A percentile compares a stretch with the other conserved stretches of the same genome.
These are phyloP conservation scores for Diaporthe eres DNA, from an alignment of 2,329 filamentous ascomycete genomes.

Conservation along the genomic window DNA sequence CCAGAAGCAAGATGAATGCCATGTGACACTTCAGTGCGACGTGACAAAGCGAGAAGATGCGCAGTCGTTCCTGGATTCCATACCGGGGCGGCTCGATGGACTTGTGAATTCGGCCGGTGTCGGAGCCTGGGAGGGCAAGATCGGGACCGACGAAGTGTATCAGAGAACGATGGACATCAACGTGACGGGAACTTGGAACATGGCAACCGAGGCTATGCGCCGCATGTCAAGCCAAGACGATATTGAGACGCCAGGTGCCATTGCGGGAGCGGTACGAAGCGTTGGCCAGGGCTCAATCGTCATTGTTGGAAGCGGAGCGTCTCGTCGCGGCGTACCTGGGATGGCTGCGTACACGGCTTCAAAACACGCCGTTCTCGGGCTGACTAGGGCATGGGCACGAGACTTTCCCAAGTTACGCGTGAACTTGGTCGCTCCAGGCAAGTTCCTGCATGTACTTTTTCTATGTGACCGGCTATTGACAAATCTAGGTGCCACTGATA, in stretches of 20 bases:
- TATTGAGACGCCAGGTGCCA: not conserved
- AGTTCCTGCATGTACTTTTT: not conserved
- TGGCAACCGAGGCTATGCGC: not conserved
- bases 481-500: not conserved
- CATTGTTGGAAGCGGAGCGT: not conserved
- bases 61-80: not conserved
- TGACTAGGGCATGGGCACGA: conserved; percentile 1
- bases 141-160: not conserved
- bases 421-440: conserved; percentile 5
- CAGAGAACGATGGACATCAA: conserved; percentile 9
- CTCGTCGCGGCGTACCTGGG: not conserved
- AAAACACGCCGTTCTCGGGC: conserved; percentile 7
- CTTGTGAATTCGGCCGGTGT: not conserved
- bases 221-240: conserved; percentile 15
- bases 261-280: not conserved
- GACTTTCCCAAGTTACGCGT: not conserved
- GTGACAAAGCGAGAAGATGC: not conserved
- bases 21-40: not conserved
- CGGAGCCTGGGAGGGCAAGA: conserved; percentile 5
- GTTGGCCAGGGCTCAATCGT: not conserved
- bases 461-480: not conserved
- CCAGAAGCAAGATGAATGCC: not conserved
- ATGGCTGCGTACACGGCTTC: conserved; percentile 18
- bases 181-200: conserved; percentile 3
- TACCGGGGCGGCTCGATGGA: not conserved